Base-by-base conservation (phyloP, 148 eudicot species). In the Rhododendron ovatum region DNA sequence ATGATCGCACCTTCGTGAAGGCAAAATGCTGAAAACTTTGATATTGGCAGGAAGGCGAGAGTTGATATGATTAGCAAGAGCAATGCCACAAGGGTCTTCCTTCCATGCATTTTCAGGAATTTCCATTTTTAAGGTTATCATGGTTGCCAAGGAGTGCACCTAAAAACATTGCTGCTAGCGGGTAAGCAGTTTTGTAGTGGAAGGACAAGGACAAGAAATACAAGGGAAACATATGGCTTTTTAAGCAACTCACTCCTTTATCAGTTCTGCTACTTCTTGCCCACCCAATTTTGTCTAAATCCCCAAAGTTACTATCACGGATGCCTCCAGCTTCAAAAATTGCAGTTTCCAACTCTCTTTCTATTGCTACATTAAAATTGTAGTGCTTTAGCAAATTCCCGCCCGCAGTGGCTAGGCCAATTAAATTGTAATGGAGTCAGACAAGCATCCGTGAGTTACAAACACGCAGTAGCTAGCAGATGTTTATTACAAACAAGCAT, bases 71-170 rank as follows among this genome's bases (percentile, higher is more conserved):
- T 88, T 86, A 77, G 98, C 99, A 87, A 96, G 94, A 77, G 87
- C 88, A 75, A 91, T 86, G 78, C 99, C 99, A 85, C 88, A 90
- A 35, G 97, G 96, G 90, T 96, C 99, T 84, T 94, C 91, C 81
- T 84, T 89, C 98, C 99, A 96, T 20, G 98, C 98, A 89, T 73
- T 85, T 41, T 90, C 92, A 5, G 99, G 99, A 63, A 96, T 96
- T 88, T 96, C 99, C 95, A 96, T 85, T 80, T 96, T 96, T 39
- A 95, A 90, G 37, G 99, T 91, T 91, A 96, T 95, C 73, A 92
- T 96, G 43, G 99, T 96, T 15, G 99, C 93, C 85, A 95, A 88
- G 13, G 99, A 96, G 84, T 96, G 99, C 87, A 96, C 99, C 94
- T 95, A 89, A 61, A 65, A 84, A 55, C 61, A 17, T 55, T 55